A percentile compares a stretch with the other conserved stretches of the same genome.
Evolutionary conservation across 305 asterid genomes (phyloP).

Genomic region (Petunia hybrid): DNA sequence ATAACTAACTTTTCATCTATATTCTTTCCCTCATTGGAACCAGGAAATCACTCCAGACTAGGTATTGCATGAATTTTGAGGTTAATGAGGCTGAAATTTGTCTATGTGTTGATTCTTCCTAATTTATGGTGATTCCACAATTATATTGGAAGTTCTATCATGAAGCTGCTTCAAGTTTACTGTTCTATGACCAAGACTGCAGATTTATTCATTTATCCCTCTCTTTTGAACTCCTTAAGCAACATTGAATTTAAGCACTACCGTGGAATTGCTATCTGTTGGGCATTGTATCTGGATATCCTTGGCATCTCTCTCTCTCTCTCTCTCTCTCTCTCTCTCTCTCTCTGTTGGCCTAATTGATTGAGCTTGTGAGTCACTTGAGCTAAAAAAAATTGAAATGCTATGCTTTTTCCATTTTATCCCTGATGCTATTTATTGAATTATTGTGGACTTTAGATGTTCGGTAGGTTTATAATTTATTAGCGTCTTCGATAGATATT

Average conservation of each 20-base stretch:
- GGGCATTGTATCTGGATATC: neutral
- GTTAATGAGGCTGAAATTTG: neutral
- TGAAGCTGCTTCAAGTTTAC: neutral
- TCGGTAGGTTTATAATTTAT: neutral
- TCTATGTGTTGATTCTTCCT: neutral
- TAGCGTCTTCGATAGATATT: too few relatives aligned
- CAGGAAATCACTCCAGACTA: neutral
- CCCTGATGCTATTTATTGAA: neutral
- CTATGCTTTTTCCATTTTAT: neutral
- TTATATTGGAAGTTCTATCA: neutral
- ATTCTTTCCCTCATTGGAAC: neutral
- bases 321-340: too few relatives aligned
- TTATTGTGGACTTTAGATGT: neutral
- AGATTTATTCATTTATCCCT: neutral
- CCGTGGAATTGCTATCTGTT: neutral
- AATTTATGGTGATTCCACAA: neutral
- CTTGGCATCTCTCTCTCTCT: neutral
- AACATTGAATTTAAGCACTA: neutral
- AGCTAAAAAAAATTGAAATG: neutral
- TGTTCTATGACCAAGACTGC: neutral
- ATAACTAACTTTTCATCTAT: neutral
- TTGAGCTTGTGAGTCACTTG: neutral
- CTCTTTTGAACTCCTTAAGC: neutral
- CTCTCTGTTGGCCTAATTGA: neutral
- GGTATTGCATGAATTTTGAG: neutral